A percentile compares a stretch with the other conserved stretches of the same genome.
phyloP scores from a whole-genome alignment of 805 yeast species.

The Candida patagonica region DNA sequence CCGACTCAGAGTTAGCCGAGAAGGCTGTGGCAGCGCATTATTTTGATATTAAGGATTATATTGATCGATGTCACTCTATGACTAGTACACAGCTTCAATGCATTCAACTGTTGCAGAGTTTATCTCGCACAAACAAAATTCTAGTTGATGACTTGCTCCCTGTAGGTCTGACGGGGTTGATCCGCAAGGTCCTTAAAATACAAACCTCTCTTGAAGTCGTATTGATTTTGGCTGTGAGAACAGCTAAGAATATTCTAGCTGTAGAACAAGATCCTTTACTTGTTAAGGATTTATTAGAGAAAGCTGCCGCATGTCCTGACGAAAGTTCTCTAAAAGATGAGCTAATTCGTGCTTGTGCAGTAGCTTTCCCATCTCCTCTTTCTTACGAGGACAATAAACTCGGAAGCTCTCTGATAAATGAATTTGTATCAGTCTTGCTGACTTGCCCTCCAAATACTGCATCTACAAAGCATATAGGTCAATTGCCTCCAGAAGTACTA shows the following conservation, averaged over 20 bases:
- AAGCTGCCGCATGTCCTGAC: not conserved
- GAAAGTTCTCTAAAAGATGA: not conserved
- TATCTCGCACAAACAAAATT: constrained; percentile 4
- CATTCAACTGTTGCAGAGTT: constrained; percentile 13
- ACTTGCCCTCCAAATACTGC: not conserved
- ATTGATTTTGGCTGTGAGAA: constrained; percentile 9
- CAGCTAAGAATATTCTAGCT: constrained; percentile 8
- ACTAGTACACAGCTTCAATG: constrained; percentile 12
- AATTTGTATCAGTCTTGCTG: not conserved
- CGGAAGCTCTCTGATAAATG: not conserved
- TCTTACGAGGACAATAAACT: too few relatives aligned
- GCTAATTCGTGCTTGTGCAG: not conserved
- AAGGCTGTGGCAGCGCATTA: constrained; percentile 3
- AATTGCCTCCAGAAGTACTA: not conserved
- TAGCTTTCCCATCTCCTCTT: too few relatives aligned
- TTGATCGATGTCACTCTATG: constrained; percentile 2
- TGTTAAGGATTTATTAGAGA: not conserved
- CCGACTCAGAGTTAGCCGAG: constrained; percentile 2
- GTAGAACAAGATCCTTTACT: not conserved
- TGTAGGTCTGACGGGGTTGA: constrained; percentile 6
- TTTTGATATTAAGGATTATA: not conserved
- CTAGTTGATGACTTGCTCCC: not conserved
- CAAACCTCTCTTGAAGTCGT: constrained; percentile 8
- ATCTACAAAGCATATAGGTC: not conserved
- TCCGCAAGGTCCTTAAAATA: constrained; percentile 6